A percentile compares a stretch with the other conserved stretches of the same genome.
Evolutionary conservation across 441 rosid genomes (phyloP).

Genomic region (Syzygium syzygioides): DNA sequence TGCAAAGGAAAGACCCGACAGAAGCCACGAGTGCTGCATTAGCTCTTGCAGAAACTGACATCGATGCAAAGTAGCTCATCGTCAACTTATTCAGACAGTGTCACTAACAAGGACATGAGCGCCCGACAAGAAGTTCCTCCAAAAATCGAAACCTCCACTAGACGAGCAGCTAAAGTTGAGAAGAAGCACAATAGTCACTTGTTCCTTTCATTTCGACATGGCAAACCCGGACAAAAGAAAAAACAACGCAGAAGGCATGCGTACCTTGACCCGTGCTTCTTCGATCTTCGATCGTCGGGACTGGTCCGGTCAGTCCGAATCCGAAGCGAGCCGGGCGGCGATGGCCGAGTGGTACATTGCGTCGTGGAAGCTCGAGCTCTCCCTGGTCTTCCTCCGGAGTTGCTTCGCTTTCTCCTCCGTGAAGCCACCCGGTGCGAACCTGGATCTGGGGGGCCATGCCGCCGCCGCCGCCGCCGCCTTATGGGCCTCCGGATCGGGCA

Average conservation of each 20-base stretch:
- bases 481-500: not conserved
- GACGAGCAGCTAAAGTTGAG: not conserved
- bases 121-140: not conserved
- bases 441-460: not conserved
- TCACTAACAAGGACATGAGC: not conserved
- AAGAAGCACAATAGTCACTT: not conserved
- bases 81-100: not conserved
- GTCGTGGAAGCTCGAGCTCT: not conserved
- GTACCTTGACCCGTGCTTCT: not conserved
- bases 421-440: not conserved
- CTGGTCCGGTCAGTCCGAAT: not conserved
- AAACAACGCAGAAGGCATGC: not conserved
- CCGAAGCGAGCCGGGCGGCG: not conserved
- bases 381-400: not conserved
- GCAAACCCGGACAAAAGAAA: not conserved
- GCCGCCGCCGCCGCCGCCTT: not conserved
- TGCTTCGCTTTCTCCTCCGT: slow-evolving; percentile 8
- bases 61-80: not conserved
- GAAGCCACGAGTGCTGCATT: not conserved
- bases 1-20: not conserved
- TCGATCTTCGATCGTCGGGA: not conserved
- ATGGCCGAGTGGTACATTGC: slow-evolving; percentile 5
- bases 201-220: not conserved
- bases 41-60: not conserved
- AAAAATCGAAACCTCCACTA: not conserved